Evolutionary conservation across 495 filamentous ascomycete species (phyloP).

Genomic region (Penicillium cataractarum): DNA sequence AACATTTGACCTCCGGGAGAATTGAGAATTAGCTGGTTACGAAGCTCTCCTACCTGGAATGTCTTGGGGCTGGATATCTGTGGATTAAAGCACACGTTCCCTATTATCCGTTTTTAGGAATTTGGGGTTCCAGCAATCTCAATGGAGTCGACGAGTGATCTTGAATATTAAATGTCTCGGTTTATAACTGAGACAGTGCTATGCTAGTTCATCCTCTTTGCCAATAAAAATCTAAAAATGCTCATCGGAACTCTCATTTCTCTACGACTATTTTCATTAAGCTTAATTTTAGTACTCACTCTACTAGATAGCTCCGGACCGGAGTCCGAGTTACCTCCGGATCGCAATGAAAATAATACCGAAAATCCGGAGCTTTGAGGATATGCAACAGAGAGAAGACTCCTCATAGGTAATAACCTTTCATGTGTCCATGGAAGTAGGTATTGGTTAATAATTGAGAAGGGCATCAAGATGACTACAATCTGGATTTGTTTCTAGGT

Average conservation of each 20-base stretch:
- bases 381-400: not conserved
- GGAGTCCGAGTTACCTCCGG: not conserved
- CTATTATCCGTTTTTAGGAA: not conserved
- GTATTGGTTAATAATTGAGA: not conserved
- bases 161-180: not conserved
- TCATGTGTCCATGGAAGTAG: not conserved
- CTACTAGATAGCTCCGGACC: not conserved
- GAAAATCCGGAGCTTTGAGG: not conserved
- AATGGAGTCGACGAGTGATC: not conserved
- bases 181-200: not conserved
- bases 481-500: not conserved
- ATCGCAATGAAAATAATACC: not conserved
- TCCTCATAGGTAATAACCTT: not conserved
- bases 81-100: not conserved
- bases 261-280: not conserved
- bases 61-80: not conserved
- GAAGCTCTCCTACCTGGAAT: not conserved
- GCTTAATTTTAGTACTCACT: not conserved
- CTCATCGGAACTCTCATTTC: not conserved
- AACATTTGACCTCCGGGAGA: not conserved
- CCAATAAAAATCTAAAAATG: not conserved
- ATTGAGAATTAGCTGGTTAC: not conserved
- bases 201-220: not conserved
- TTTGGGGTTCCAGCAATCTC: not conserved
- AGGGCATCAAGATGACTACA: not conserved